Percentiles rank a stretch among this genome's conserved stretches.
phyloP scores from a whole-genome alignment of 2,329 filamentous ascomycete genomes.

The Aureobasidium sp. region DNA sequence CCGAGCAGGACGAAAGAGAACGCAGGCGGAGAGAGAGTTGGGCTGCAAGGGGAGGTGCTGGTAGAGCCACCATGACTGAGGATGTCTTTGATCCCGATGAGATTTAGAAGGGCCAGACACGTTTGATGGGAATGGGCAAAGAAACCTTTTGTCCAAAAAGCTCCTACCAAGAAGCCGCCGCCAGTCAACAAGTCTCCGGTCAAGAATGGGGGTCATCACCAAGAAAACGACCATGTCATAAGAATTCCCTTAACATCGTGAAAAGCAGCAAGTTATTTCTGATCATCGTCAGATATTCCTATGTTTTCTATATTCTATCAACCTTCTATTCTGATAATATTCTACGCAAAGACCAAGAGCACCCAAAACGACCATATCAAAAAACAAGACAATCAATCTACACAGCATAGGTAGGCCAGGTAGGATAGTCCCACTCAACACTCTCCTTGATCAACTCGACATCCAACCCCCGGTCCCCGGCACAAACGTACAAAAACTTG shows the following conservation, averaged over 20 bases:
- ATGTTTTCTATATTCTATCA: too few species aligned
- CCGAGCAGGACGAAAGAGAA: conserved; percentile 23
- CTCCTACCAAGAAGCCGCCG: too few species aligned
- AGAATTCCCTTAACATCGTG: too few species aligned
- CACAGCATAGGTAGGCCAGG: conserved; percentile 5
- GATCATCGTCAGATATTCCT: too few species aligned
- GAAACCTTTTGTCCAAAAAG: neutral
- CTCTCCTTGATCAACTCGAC: neutral
- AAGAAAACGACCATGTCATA: too few species aligned
- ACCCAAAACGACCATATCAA: too few species aligned
- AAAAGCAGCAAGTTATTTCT: too few species aligned
- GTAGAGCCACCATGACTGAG: conserved; percentile 17
- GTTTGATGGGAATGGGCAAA: too few species aligned
- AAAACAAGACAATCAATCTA: neutral
- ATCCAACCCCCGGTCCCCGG: conserved; percentile 1
- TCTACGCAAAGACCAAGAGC: too few species aligned
- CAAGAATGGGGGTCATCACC: too few species aligned
- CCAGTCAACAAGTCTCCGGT: too few species aligned
- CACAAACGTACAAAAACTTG: conserved; percentile 15
- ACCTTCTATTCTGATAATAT: too few species aligned
- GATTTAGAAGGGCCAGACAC: conserved; percentile 1
- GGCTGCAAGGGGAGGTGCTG: conserved; percentile 19
- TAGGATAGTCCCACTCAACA: conserved; percentile 10
- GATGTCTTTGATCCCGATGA: conserved; percentile 33
- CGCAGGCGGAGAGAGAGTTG: conserved; percentile 17